Evolutionary conservation across 1,284 basidiomycete species (phyloP).

Genomic region (Veloboletus limbatus): DNA sequence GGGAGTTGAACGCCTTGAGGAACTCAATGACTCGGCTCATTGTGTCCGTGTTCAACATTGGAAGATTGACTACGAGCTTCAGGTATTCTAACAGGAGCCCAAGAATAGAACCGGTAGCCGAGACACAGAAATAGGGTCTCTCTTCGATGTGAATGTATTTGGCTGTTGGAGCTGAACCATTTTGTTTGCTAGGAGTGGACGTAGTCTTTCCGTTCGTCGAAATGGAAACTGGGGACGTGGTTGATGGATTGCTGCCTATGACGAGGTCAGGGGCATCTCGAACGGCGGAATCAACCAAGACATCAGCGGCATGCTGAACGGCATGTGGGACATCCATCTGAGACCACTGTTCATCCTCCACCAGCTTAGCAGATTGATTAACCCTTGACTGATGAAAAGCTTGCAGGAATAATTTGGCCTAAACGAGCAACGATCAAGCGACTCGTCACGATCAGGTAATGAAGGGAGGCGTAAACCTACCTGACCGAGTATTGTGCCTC

Average conservation of each 20-base stretch:
- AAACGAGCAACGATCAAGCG: slow-evolving; percentile 2
- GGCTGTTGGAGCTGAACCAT: slow-evolving; percentile 37
- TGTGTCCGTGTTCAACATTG: slow-evolving; percentile 87
- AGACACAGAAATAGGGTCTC: slow-evolving; percentile 79
- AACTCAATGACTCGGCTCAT: slow-evolving; percentile 96
- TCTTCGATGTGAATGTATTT: slow-evolving; percentile 87
- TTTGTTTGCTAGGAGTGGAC: slow-evolving; percentile 27
- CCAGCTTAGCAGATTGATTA: slow-evolving; percentile 80
- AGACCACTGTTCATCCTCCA: slow-evolving; percentile 90
- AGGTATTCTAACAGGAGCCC: slow-evolving; percentile 84
- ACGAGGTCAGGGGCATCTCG: slow-evolving; percentile 73
- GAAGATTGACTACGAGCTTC: slow-evolving; percentile 83
- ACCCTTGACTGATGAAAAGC: slow-evolving; percentile 84
- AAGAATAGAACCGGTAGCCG: slow-evolving; percentile 80
- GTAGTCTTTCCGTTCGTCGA: slow-evolving; percentile 26
- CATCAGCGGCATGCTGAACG: slow-evolving; percentile 70
- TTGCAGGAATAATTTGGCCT: slow-evolving; percentile 88
- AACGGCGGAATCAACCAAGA: slow-evolving; percentile 80
- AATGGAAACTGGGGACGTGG: slow-evolving; percentile 10
- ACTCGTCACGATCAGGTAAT: not conserved
- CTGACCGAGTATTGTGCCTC: slow-evolving; percentile 81
- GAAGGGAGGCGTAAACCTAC: slow-evolving; percentile 35
- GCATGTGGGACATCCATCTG: slow-evolving; percentile 67
- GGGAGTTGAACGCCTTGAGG: slow-evolving; percentile 95
- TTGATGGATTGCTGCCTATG: slow-evolving; percentile 26